Evolutionary conservation across 2,329 filamentous ascomycete species (phyloP), one percentile per base, ranked within the genome.

Genomic region (Monilinia fructigena): DNA sequence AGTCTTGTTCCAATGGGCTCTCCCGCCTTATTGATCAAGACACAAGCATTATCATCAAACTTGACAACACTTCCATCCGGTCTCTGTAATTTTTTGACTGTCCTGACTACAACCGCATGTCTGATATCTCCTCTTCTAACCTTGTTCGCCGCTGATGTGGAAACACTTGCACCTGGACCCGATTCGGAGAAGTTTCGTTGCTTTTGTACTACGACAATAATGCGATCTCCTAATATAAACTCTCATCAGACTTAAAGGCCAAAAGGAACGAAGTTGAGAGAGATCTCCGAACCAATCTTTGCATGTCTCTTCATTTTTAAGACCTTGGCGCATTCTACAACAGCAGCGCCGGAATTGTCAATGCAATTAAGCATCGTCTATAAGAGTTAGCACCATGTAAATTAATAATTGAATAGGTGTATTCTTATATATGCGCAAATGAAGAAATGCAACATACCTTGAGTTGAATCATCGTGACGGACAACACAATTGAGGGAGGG

Each of bases 281-380:
- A 47, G 11, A 42, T 55, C 31, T 71, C 31, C 84, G 75, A 85
- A 97, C 93, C 95, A 76, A 99, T 93, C 76, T 89, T 89, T 68
- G 94, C 95, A 75, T 89, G 87, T 72, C 88, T 83, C 82, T 97
- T 96, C 82, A 94, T 95, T 76, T 92, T 92, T 75, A 99, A 83
- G 70, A 98, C 90, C 78, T 94, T 90, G 78, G 90, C 91, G 82
- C 95, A 99, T 82, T 99, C 95, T 81, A 98, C 95, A 72, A 99
- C 85, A 75, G 95, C 93, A 73, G 95, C 95, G 78, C 95, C 95
- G 72, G 95, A 98, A 84, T 77, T 99, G 89, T 99, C 95, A 87
- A 99, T 98, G 89, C 95, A 98, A 82, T 95, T 97, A 75, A 99
- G 86, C 87, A 99, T 92, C 78, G 93, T 91, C 95, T 97, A 45